Conservation (phyloP, 2,329 filamentous ascomycete species). For the Colletotrichum sp. region DNA sequence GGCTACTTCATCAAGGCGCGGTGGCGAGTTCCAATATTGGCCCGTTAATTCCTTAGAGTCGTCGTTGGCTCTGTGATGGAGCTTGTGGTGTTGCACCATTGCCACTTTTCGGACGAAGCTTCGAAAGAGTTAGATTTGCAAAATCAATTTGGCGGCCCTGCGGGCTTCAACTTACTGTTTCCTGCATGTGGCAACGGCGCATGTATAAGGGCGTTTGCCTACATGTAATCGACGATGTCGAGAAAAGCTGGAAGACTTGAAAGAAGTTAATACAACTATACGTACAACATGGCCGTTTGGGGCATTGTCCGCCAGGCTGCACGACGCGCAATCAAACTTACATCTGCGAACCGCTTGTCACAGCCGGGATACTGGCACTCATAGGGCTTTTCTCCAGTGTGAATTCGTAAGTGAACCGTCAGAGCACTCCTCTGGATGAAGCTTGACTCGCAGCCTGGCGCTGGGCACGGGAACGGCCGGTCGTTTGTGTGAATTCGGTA, state of each 20-base stretch:
- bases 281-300: fast-evolving
- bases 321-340: conserved; percentile 38
- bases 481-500: conserved; percentile 77
- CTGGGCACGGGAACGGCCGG: conserved; percentile 67
- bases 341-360: conserved; percentile 74
- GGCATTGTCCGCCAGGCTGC: fast-evolving
- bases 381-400: conserved; percentile 76
- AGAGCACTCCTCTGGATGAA: conserved; percentile 75
- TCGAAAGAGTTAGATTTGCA: not conserved
- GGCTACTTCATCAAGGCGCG: not conserved
- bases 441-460: conserved; percentile 68
- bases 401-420: conserved; percentile 73
- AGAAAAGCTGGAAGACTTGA: not conserved
- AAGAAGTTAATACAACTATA: not conserved
- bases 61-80: not conserved
- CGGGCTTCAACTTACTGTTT: not conserved
- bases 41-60: not conserved
- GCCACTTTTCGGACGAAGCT: not conserved
- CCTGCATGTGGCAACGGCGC: not conserved
- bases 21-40: not conserved
- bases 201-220: not conserved
- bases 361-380: conserved; percentile 70
- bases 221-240: not conserved
- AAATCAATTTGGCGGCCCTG: not conserved
- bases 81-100: not conserved